Conservation (phyloP, 257 asterid species). For the Leptodermis oblonga region DNA sequence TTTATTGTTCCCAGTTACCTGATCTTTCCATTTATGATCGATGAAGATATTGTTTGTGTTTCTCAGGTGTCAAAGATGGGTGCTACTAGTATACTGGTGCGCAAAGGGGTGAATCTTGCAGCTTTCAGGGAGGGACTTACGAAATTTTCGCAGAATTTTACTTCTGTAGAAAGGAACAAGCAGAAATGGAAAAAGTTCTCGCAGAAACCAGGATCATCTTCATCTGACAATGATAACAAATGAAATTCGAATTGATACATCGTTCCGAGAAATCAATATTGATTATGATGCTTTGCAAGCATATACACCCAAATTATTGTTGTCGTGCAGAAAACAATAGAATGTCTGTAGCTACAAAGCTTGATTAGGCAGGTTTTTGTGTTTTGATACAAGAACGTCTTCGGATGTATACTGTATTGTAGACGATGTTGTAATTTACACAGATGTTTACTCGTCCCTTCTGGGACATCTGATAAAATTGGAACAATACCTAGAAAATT, state of each 20-base stretch:
- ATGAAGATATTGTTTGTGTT: neutral
- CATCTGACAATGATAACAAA: constrained; percentile 20
- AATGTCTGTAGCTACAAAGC: neutral
- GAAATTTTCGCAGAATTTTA: constrained; percentile 40
- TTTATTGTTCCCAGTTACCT: neutral
- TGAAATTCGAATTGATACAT: constrained; percentile 9
- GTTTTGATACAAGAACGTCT: neutral
- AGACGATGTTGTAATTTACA: too few relatives aligned
- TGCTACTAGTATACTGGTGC: constrained; percentile 64
- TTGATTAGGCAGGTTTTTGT: neutral
- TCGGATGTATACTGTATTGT: too few relatives aligned
- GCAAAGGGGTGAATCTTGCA: constrained; percentile 59
- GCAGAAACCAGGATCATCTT: constrained; percentile 38
- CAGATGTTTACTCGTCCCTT: too few relatives aligned
- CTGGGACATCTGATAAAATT: too few relatives aligned
- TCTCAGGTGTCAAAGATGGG: constrained; percentile 77
- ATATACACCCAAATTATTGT: neutral
- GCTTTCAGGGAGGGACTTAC: constrained; percentile 68
- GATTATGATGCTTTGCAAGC: neutral
- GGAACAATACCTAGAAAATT: too few relatives aligned
- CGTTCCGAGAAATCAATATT: neutral
- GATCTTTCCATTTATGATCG: neutral
- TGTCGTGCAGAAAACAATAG: neutral
- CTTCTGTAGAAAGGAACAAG: constrained; percentile 40
- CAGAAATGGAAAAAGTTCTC: constrained; percentile 30